Evolutionary conservation across 805 yeast species (phyloP).

Genomic region (Kodamaea sagamina): DNA sequence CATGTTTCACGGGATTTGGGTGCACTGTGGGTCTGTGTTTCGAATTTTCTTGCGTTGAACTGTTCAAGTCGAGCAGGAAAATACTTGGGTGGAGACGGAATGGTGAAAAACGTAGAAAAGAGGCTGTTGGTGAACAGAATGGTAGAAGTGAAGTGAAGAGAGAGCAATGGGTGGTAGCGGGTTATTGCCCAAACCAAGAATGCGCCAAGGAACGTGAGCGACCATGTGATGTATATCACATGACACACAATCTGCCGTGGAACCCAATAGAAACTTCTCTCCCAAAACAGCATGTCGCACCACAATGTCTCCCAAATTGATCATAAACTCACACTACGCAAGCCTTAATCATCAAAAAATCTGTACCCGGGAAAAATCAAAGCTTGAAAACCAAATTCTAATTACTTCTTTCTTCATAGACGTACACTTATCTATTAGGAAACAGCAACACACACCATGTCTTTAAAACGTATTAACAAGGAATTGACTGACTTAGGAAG

Average conservation of each 20-base stretch:
- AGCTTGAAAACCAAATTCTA: constrained; percentile 9
- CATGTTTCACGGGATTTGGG: no score
- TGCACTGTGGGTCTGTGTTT: no score
- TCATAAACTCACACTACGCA: constrained; percentile 2
- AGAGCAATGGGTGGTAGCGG: no score
- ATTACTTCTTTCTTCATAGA: constrained; percentile 9
- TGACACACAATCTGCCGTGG: background rate
- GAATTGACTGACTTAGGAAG: constrained; percentile 94
- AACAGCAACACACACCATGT: constrained; percentile 50
- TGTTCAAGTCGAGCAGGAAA: no score
- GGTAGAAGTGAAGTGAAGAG: no score
- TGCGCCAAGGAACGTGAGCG: no score
- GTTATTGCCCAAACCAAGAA: no score
- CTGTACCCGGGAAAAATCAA: constrained; percentile 9
- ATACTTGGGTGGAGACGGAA: no score
- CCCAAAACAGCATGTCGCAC: background rate
- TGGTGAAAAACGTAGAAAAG: no score
- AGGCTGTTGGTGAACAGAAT: no score
- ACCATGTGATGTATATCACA: no score
- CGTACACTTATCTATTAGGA: constrained; percentile 13
- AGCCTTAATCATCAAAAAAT: constrained; percentile 5
- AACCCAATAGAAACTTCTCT: background rate
- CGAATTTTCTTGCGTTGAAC: no score
- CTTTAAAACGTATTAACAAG: constrained; percentile 92
- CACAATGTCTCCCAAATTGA: background rate